Evolutionary conservation across 176 grass and related monocot species (phyloP).

Genomic region (Saccharum spontaneum): DNA sequence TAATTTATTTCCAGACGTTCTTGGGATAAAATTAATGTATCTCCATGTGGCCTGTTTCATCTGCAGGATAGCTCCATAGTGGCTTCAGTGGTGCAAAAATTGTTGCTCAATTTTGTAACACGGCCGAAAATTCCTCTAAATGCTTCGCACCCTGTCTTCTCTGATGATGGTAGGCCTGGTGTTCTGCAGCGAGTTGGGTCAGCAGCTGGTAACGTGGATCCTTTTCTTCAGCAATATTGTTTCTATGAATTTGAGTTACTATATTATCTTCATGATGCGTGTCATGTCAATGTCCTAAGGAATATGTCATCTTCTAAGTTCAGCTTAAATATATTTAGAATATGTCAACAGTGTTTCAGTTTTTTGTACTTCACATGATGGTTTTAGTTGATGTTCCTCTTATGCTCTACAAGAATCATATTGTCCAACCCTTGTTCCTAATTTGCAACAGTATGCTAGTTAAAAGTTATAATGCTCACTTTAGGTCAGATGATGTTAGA

Average conservation of each 20-base stretch:
- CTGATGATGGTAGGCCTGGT: constrained; percentile 71
- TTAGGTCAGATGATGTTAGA: not conserved
- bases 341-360: not conserved
- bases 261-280: constrained; percentile 4
- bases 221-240: constrained; percentile 11
- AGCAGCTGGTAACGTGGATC: constrained; percentile 76
- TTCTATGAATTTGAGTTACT: constrained; percentile 7
- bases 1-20: not conserved
- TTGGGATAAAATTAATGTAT: constrained; percentile 40
- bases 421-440: not conserved
- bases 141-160: constrained; percentile 60
- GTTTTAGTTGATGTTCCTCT: not conserved
- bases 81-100: constrained; percentile 60
- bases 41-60: constrained; percentile 35
- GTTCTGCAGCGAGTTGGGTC: constrained; percentile 94
- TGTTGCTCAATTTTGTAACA: constrained; percentile 85
- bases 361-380: constrained; percentile 7
- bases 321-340: constrained; percentile 10
- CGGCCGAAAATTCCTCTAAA: constrained; percentile 68
- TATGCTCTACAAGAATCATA: not conserved
- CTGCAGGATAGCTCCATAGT: constrained; percentile 77
- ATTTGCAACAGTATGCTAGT: constrained; percentile 11
- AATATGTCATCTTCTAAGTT: constrained; percentile 11
- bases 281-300: constrained; percentile 6
- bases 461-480: not conserved